These are phyloP conservation scores for Wickerhamiella kurtzmanii DNA, from an alignment of 805 yeast genomes.

Conservation along the genomic window DNA sequence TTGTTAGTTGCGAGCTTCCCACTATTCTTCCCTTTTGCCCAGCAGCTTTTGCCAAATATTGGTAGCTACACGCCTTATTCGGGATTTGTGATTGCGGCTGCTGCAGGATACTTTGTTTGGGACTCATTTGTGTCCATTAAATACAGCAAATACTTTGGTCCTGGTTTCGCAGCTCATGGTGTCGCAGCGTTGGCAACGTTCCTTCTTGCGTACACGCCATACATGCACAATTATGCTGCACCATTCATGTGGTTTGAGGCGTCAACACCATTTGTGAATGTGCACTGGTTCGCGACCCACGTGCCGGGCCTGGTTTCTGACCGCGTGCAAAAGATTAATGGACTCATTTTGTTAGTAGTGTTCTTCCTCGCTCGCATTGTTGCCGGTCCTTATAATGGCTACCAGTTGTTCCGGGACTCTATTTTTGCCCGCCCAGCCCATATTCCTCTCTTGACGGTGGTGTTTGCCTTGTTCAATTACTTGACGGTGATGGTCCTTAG, in stretches of 20 bases:
- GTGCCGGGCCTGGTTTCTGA: slow-evolving; percentile 57
- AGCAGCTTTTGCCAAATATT: slow-evolving; percentile 34
- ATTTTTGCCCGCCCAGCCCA: slow-evolving; percentile 19
- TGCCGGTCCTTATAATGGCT: slow-evolving; percentile 77
- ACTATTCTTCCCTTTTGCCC: slow-evolving; percentile 43
- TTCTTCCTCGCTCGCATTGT: slow-evolving; percentile 69
- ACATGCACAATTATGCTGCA: slow-evolving; percentile 69
- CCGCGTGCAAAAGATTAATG: slow-evolving; percentile 48
- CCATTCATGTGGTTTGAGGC: slow-evolving; percentile 74
- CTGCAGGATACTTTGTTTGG: slow-evolving; percentile 87
- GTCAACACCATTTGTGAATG: slow-evolving; percentile 87
- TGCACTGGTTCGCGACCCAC: slow-evolving; percentile 80
- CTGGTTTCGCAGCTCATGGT: slow-evolving; percentile 75
- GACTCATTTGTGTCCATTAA: slow-evolving; percentile 58
- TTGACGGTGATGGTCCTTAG: slow-evolving; percentile 53
- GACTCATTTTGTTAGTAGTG: slow-evolving; percentile 48
- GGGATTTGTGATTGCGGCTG: slow-evolving; percentile 56
- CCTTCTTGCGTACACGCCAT: slow-evolving; percentile 49
- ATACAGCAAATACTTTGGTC: slow-evolving; percentile 58
- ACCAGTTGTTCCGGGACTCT: slow-evolving; percentile 26
- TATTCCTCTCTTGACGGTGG: slow-evolving; percentile 36
- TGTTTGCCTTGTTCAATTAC: slow-evolving; percentile 43
- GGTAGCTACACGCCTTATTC: slow-evolving; percentile 64
- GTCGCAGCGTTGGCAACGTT: slow-evolving; percentile 68
- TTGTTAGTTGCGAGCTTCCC: slow-evolving; percentile 52